These are phyloP conservation scores for Fusarium virguliforme DNA, from an alignment of 2,329 filamentous ascomycete species.

Conservation along the genomic window DNA sequence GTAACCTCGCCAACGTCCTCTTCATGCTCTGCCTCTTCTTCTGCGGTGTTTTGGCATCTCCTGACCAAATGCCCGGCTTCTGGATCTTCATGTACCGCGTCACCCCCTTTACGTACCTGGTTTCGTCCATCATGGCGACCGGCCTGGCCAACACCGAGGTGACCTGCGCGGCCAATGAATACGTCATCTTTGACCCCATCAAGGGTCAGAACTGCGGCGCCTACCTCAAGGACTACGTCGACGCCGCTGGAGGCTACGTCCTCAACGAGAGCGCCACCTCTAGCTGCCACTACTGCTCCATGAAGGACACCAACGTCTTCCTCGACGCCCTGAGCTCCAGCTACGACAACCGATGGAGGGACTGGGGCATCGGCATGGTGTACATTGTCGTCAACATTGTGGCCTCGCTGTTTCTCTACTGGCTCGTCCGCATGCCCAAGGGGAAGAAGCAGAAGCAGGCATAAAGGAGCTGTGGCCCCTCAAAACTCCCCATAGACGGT, in stretches of 20 bases:
- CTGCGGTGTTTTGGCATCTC: constrained; percentile 75
- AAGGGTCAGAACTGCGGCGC: constrained; percentile 66
- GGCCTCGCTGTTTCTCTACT: constrained; percentile 68
- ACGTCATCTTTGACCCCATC: constrained; percentile 74
- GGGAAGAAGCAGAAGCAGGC: constrained; percentile 48
- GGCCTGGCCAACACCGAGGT: constrained; percentile 51
- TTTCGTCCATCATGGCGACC: constrained; percentile 49
- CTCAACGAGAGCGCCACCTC: constrained; percentile 67
- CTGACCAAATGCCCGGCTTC: constrained; percentile 73
- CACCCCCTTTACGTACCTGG: constrained; percentile 67
- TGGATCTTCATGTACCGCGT: constrained; percentile 83
- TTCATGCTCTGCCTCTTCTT: constrained; percentile 78
- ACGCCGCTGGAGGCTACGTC: constrained; percentile 63
- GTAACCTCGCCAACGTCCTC: constrained; percentile 77
- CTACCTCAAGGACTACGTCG: constrained; percentile 68
- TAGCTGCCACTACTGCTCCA: constrained; percentile 64
- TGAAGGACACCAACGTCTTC: constrained; percentile 60
- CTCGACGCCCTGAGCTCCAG: constrained; percentile 60
- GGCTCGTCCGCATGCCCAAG: constrained; percentile 62
- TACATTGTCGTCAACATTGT: constrained; percentile 69
- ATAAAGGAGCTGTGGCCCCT: constrained; percentile 17
- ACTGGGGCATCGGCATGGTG: constrained; percentile 71
- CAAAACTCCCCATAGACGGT: not conserved
- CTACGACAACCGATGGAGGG: constrained; percentile 70
- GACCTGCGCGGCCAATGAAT: constrained; percentile 76